Conservation (phyloP, 2,329 filamentous ascomycete species). For the Ciborinia camelliae region DNA sequence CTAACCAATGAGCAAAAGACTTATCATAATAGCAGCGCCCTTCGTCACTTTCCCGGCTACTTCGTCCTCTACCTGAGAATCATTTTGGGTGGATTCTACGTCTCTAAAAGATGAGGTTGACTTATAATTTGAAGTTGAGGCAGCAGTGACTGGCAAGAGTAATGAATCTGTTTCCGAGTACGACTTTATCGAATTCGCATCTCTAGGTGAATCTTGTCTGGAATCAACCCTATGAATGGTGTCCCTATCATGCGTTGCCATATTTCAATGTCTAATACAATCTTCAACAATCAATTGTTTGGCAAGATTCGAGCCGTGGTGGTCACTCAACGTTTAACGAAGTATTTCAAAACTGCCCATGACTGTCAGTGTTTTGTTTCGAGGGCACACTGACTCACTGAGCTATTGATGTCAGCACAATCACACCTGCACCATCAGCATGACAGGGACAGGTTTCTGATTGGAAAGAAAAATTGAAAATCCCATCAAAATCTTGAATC, state of each 20-base stretch:
- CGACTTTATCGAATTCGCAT: neutral
- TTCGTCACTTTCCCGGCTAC: neutral
- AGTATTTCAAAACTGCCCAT: neutral
- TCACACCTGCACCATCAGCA: neutral
- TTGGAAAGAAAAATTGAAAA: neutral
- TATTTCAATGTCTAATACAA: neutral
- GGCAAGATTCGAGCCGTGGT: neutral
- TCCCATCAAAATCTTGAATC: slow-evolving; percentile 6
- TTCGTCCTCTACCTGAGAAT: neutral
- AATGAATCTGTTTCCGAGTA: slow-evolving; percentile 17
- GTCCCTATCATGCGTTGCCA: slow-evolving; percentile 11
- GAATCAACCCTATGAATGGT: neutral
- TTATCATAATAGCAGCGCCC: slow-evolving; percentile 22
- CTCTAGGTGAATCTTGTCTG: slow-evolving; percentile 9
- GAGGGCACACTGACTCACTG: neutral
- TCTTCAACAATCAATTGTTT: neutral
- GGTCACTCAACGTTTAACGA: neutral
- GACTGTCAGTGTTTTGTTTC: neutral
- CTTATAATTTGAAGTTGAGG: slow-evolving; percentile 20
- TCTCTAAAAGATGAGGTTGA: slow-evolving; percentile 5
- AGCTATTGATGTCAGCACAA: neutral
- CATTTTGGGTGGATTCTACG: slow-evolving; percentile 11
- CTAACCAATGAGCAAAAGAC: slow-evolving; percentile 29
- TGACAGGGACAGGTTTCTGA: neutral
- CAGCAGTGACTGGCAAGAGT: slow-evolving; percentile 12